Evolutionary conservation across 306 rosid genomes (phyloP), one percentile per base, ranked within the genome.

Genomic region (Casuarina cunninghamiana): DNA sequence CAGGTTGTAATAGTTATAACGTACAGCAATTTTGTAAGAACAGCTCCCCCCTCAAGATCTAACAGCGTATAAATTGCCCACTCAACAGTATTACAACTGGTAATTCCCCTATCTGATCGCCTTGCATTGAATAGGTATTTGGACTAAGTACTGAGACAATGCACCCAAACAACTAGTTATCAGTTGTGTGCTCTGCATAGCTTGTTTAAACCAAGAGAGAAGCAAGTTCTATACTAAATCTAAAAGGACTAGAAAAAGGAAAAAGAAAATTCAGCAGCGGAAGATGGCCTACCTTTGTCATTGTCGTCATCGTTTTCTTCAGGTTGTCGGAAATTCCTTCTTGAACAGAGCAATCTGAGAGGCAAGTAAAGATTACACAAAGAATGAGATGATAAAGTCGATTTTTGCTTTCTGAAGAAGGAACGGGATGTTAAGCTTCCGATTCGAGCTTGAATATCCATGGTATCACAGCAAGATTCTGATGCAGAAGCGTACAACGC

Each of bases 401-500:
- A 69, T 0, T 75, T 84, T 46, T 67, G 71, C 55, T 35, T 81
- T 38, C 73, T 57, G 68, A 89, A 77, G 69, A 77, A 77, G 84
- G 80, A 80, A 43, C 66, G 90, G 3, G 91, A 82, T 44, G 53
- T 39, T 16, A 82, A 51, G 83, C 68, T 79, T 83, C 88, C 86
- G 75, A 86, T 19, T 50, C 89, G 83, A 58, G 78, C 63, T 38
- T 88, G 88, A 88, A 86, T 75, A 75, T 88, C 86, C 93, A 93
- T 89, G 50, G 85, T 78, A 76, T 72, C 46, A 55, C 48, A 69
- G 15, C 13, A 80, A 63, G 81, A 66, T 79, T 83, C 74, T 21
- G 53, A 67, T 48, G 50, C 35, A 3, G 66, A 19, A 43, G 12
- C 58, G 44, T 63, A 72, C 45, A 37, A 62, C 75, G 65, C 57